phyloP scores from a whole-genome alignment of 257 asterid species.

The Echites panduratus region DNA sequence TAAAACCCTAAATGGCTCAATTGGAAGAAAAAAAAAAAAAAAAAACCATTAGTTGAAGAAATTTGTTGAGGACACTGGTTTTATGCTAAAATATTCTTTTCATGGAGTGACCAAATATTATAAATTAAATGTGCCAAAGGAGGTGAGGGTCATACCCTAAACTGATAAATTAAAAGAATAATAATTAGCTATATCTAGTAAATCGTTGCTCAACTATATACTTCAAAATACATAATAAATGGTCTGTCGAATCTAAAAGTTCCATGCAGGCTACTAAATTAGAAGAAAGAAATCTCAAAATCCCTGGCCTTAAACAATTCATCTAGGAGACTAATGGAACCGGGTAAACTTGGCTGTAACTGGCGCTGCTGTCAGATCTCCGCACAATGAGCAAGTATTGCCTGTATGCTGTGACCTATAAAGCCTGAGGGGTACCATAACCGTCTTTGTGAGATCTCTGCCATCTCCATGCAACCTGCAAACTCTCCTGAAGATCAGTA shows the following conservation, averaged over 20 bases:
- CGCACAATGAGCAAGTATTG: too few species aligned
- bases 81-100: too few species aligned
- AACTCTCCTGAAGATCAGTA: conserved; percentile 62
- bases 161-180: background rate
- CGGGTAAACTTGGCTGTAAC: background rate
- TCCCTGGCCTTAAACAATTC: background rate
- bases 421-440: conserved; percentile 22
- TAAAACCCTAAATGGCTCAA: too few species aligned
- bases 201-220: background rate
- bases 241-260: background rate
- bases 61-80: too few species aligned
- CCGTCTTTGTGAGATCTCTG: conserved; percentile 79
- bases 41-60: too few species aligned
- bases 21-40: too few species aligned
- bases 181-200: background rate
- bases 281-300: background rate
- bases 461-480: conserved; percentile 92
- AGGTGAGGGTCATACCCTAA: too few species aligned
- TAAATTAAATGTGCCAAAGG: too few species aligned
- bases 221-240: background rate
- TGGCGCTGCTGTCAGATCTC: too few species aligned
- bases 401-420: background rate
- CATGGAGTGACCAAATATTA: too few species aligned
- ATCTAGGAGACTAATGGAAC: background rate
- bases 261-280: background rate